phyloP scores from a whole-genome alignment of 2,329 filamentous ascomycete species.

The Fusarium staphyleae region DNA sequence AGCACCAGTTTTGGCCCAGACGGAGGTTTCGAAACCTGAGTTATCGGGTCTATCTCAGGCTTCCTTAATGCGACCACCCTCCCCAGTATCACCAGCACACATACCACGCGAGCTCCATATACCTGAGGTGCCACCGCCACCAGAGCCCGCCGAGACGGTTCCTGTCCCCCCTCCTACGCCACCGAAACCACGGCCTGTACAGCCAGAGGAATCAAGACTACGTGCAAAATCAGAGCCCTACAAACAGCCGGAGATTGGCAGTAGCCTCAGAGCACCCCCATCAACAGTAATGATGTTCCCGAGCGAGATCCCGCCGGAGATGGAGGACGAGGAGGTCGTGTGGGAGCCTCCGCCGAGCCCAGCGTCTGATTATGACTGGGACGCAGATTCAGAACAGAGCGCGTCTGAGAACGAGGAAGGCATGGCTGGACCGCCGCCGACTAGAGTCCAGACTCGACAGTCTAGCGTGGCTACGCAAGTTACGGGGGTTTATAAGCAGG shows the following conservation, averaged over 20 bases:
- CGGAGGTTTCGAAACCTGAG: not conserved
- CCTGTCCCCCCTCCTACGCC: conserved; percentile 26
- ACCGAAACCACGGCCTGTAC: conserved; percentile 21
- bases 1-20: conserved; percentile 7
- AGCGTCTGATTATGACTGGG: conserved; percentile 9
- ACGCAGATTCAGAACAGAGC: conserved; percentile 6
- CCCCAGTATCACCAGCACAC: conserved; percentile 20
- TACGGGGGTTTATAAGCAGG: conserved; percentile 1
- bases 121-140: conserved; percentile 21
- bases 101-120: conserved; percentile 11
- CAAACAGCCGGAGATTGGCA: conserved; percentile 1
- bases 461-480: conserved; percentile 11
- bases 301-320: conserved; percentile 11
- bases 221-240: conserved; percentile 15
- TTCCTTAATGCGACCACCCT: not conserved
- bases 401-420: conserved; percentile 1
- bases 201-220: conserved; percentile 2
- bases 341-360: conserved; percentile 16
- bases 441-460: conserved; percentile 9
- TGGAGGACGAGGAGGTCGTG: conserved; percentile 9
- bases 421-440: conserved; percentile 7
- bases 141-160: conserved; percentile 20
- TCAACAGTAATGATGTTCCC: conserved; percentile 12
- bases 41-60: conserved; percentile 4
- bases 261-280: not conserved